Percentiles rank a stretch among this genome's conserved stretches.
Evolutionary conservation across 2,329 filamentous ascomycete species (phyloP).

Genomic region (Penicillium thymicola): DNA sequence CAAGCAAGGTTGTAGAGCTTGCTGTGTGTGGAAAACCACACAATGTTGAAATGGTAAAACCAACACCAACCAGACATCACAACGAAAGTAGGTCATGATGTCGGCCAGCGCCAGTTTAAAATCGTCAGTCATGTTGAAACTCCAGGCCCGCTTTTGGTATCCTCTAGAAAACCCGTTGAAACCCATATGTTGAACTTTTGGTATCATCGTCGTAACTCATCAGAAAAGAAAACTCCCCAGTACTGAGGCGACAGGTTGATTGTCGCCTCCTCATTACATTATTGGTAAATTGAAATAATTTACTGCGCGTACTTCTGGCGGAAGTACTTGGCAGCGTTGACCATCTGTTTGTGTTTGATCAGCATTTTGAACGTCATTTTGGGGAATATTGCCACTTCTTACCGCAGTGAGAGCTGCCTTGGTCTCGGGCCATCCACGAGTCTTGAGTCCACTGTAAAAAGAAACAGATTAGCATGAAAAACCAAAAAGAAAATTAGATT

Average conservation of each 20-base stretch:
- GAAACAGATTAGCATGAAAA: background rate
- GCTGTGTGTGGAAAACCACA: constrained; percentile 18
- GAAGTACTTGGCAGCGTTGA: constrained; percentile 96
- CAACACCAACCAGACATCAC: constrained; percentile 19
- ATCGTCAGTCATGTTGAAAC: constrained; percentile 46
- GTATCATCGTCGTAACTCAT: constrained; percentile 44
- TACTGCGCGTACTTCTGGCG: constrained; percentile 78
- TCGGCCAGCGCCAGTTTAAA: constrained; percentile 48
- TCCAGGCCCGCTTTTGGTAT: constrained; percentile 36
- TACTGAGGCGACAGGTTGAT: constrained; percentile 39
- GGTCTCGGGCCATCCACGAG: constrained; percentile 96
- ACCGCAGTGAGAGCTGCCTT: constrained; percentile 79
- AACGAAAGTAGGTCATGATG: constrained; percentile 12
- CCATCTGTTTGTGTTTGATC: constrained; percentile 67
- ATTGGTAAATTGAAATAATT: constrained; percentile 16
- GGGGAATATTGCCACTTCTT: background rate
- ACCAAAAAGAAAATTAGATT: background rate
- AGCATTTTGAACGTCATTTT: background rate
- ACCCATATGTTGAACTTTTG: constrained; percentile 45
- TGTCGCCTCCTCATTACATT: constrained; percentile 31
- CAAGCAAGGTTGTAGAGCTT: constrained; percentile 19
- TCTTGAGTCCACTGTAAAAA: constrained; percentile 77
- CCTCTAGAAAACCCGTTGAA: constrained; percentile 38
- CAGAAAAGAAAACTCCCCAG: constrained; percentile 29
- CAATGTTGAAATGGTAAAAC: constrained; percentile 39